phyloP scores from a whole-genome alignment of 331 rosid species.

The Malus hybrid region DNA sequence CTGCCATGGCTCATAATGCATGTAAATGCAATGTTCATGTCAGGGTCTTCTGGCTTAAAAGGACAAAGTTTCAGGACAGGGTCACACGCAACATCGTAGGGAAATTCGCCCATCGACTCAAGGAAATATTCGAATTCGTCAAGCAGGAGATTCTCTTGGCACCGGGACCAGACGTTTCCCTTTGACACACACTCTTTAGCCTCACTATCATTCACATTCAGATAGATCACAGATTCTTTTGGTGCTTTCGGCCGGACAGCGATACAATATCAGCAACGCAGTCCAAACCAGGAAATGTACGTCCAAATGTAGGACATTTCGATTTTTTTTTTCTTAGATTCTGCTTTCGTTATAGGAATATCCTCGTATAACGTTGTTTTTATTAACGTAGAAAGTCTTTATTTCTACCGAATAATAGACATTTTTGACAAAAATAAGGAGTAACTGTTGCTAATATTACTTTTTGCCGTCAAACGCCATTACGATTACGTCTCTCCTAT shows the following conservation, averaged over 20 bases:
- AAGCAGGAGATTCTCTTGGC: conserved; percentile 31
- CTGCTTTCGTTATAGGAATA: too few relatives aligned
- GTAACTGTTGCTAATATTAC: not conserved
- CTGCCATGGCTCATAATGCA: conserved; percentile 16
- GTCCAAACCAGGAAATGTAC: not conserved
- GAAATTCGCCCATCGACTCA: conserved; percentile 34
- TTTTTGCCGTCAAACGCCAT: not conserved
- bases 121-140: conserved; percentile 38
- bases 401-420: not conserved
- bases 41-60: conserved; percentile 52
- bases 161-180: not conserved
- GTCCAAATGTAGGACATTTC: not conserved
- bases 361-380: too few relatives aligned
- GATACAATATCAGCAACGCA: not conserved
- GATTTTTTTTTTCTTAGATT: too few relatives aligned
- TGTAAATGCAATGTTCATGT: conserved; percentile 55
- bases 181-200: not conserved
- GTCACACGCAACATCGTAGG: conserved; percentile 44
- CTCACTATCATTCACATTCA: not conserved
- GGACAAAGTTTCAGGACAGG: conserved; percentile 46
- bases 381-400: not conserved
- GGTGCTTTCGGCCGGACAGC: not conserved
- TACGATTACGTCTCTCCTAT: not conserved
- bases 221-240: not conserved
- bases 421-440: not conserved